Conservation (phyloP, 495 filamentous ascomycete genomes). For the Bathelium albidoporum region DNA sequence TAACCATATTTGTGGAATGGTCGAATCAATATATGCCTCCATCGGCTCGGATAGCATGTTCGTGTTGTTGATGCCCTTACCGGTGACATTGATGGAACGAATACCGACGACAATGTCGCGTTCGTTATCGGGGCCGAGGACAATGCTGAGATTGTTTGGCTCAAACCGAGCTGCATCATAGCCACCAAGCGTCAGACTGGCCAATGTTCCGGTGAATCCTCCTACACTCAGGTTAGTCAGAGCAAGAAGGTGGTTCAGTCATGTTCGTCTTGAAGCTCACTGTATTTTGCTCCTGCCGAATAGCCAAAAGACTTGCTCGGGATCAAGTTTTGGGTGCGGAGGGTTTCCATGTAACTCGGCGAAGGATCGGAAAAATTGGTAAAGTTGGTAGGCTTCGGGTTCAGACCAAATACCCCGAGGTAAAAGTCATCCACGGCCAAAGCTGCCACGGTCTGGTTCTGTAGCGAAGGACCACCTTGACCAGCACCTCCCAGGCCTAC, state of each 20-base stretch:
- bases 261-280: conserved; percentile 1
- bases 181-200: conserved; percentile 28
- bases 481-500: conserved; percentile 23
- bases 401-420: conserved; percentile 26
- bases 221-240: conserved; percentile 3
- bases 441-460: conserved; percentile 24
- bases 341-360: conserved; percentile 22
- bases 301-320: conserved; percentile 29
- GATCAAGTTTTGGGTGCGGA: conserved; percentile 24
- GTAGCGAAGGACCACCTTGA: conserved; percentile 18
- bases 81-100: conserved; percentile 22
- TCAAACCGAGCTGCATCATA: conserved; percentile 26
- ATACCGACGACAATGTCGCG: conserved; percentile 26
- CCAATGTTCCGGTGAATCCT: conserved; percentile 22
- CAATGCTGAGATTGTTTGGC: conserved; percentile 20
- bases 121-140: conserved; percentile 21
- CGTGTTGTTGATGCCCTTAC: conserved; percentile 5
- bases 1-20: conserved; percentile 29
- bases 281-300: conserved; percentile 26
- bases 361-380: conserved; percentile 21
- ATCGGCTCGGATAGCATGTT: conserved; percentile 22
- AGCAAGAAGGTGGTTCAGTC: not conserved
- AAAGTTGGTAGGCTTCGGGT: conserved; percentile 31
- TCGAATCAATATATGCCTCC: conserved; percentile 23
- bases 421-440: conserved; percentile 24